Evolutionary conservation across 2,329 filamentous ascomycete genomes (phyloP).

Genomic region (Huntiella moniliformis): DNA sequence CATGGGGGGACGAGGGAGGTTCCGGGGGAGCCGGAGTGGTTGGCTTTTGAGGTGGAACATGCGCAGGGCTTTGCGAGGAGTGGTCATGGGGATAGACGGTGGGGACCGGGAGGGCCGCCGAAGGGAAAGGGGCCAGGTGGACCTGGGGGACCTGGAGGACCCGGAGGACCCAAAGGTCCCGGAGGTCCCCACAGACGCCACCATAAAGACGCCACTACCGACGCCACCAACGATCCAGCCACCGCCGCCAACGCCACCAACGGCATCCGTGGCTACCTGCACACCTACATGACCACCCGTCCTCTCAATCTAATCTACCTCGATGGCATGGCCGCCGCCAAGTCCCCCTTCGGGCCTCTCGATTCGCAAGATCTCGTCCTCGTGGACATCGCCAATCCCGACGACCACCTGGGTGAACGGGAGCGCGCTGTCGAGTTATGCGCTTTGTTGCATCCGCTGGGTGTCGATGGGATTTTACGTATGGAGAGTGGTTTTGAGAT

Average conservation of each 20-base stretch:
- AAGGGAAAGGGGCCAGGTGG: neutral
- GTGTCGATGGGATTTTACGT: constrained; percentile 45
- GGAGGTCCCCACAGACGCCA: neutral
- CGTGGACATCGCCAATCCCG: constrained; percentile 19
- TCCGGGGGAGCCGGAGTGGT: constrained; percentile 43
- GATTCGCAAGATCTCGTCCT: constrained; percentile 49
- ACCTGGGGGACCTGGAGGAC: too few relatives aligned
- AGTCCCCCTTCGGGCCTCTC: constrained; percentile 44
- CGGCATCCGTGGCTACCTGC: constrained; percentile 37
- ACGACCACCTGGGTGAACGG: constrained; percentile 20
- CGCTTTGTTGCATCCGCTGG: constrained; percentile 30
- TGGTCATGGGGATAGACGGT: neutral
- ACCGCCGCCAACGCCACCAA: constrained; percentile 10
- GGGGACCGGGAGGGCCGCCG: neutral
- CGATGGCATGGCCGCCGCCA: constrained; percentile 52
- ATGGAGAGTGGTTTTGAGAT: constrained; percentile 56
- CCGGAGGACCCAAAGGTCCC: neutral
- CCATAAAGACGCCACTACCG: neutral
- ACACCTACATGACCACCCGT: constrained; percentile 42
- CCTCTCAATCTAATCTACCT: constrained; percentile 45
- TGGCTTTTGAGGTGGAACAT: constrained; percentile 63
- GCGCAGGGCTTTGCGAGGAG: constrained; percentile 41
- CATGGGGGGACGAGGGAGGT: constrained; percentile 36
- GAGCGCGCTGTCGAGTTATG: constrained; percentile 38
- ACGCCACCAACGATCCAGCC: constrained; percentile 3